A percentile compares a stretch with the other conserved stretches of the same genome.
Evolutionary conservation across 768 basidiomycete species (phyloP).

Genomic region (Agaricus subrufescens): DNA sequence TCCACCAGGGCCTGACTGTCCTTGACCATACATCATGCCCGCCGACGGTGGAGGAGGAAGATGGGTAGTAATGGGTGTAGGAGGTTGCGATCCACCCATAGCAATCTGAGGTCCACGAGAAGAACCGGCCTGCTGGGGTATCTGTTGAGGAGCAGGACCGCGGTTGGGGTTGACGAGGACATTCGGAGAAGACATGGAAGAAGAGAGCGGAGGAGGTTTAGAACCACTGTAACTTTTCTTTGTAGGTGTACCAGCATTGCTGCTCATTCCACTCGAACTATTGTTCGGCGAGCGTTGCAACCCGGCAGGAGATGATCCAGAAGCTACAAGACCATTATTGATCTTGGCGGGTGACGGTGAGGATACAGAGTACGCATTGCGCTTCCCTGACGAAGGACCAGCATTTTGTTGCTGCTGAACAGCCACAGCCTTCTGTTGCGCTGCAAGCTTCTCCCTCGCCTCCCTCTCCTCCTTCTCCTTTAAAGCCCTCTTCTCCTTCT

Average conservation of each 20-base stretch:
- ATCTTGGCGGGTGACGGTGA: constrained; percentile 25
- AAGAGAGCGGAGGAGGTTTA: constrained; percentile 28
- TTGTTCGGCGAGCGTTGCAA: constrained; percentile 37
- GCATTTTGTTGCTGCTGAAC: constrained; percentile 20
- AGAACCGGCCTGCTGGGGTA: background rate
- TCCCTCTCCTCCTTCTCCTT: constrained; percentile 23
- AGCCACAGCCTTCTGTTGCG: constrained; percentile 43
- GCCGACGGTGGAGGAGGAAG: constrained; percentile 42
- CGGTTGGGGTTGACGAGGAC: constrained; percentile 17
- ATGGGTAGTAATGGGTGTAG: constrained; percentile 39
- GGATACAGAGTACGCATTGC: constrained; percentile 46
- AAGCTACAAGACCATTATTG: constrained; percentile 30
- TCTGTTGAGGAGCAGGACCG: constrained; percentile 27
- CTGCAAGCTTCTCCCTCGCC: constrained; percentile 23
- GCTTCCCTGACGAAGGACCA: constrained; percentile 27
- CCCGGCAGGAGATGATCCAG: constrained; percentile 37
- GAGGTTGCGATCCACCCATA: constrained; percentile 33
- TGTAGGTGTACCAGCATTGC: constrained; percentile 24
- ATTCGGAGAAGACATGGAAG: constrained; percentile 15
- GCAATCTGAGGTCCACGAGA: constrained; percentile 18
- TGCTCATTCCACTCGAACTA: constrained; percentile 28
- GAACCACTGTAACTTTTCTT: constrained; percentile 54
- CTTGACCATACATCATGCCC: constrained; percentile 38
- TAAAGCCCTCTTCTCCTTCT: constrained; percentile 24
- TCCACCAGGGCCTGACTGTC: constrained; percentile 19